Conservation (phyloP, 371 early-diverging fungal species). For the Entomophthora muscae region DNA sequence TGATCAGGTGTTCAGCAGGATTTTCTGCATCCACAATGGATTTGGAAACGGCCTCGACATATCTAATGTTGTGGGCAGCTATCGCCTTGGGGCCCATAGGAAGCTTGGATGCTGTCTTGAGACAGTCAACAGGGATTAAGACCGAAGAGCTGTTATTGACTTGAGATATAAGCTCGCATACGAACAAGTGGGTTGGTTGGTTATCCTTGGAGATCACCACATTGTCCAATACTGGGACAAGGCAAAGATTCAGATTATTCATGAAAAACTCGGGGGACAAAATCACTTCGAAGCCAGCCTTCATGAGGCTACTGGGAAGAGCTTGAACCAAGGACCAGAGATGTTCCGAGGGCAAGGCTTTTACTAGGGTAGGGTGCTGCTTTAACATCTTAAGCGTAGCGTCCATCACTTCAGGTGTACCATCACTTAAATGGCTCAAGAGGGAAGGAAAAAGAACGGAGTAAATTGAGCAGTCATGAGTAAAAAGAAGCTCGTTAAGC, state of each 20-base stretch:
- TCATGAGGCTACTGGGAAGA: neutral
- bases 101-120: neutral
- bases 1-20: neutral
- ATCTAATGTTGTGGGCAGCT: neutral
- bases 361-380: neutral
- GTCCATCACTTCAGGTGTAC: neutral
- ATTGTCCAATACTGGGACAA: neutral
- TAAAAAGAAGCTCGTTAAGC: slow-evolving; percentile 23
- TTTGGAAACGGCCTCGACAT: neutral
- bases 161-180: neutral
- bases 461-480: neutral
- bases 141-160: neutral
- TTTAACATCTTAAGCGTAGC: neutral
- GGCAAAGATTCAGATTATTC: neutral
- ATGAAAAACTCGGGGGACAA: neutral
- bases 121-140: neutral
- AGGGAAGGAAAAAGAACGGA: neutral
- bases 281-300: neutral
- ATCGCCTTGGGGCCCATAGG: neutral
- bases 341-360: neutral
- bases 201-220: neutral
- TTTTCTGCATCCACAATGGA: neutral
- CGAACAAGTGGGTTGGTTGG: neutral
- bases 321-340: neutral
- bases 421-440: neutral